These are phyloP conservation scores for Rhazya stricta DNA, from an alignment of 257 asterid species.

Conservation along the genomic window DNA sequence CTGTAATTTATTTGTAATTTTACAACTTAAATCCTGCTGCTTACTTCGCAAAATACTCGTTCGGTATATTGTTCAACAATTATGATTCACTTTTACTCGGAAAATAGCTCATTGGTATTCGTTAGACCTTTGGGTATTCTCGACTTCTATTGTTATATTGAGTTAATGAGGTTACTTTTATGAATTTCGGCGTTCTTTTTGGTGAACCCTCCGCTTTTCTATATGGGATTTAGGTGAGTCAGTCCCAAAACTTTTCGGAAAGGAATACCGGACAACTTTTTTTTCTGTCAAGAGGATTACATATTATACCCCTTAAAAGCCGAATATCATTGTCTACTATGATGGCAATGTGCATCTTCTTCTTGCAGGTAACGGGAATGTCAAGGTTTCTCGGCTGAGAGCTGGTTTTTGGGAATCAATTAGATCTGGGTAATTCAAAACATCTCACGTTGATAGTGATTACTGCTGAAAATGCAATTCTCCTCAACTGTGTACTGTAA, in stretches of 20 bases:
- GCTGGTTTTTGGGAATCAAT: constrained; percentile 92
- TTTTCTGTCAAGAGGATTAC: no score
- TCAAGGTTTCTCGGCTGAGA: constrained; percentile 46
- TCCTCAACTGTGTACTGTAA: background rate
- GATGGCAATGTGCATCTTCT: background rate
- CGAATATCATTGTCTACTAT: background rate
- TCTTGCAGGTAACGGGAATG: constrained; percentile 57
- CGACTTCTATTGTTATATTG: no score
- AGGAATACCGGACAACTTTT: background rate
- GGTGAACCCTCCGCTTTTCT: no score
- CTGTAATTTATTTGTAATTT: background rate
- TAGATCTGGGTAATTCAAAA: constrained; percentile 67
- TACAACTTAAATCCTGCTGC: background rate
- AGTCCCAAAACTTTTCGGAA: background rate
- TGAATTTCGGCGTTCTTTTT: no score
- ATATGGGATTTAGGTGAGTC: background rate
- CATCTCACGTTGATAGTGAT: background rate
- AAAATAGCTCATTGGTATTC: background rate
- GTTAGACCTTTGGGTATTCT: background rate
- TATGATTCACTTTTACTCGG: background rate
- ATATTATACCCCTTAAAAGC: no score
- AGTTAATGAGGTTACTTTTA: background rate
- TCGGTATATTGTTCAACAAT: background rate
- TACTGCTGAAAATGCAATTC: background rate
- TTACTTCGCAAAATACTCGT: background rate